These are phyloP conservation scores for Yamadazyma endophytica DNA, from an alignment of 805 yeast genomes.

Conservation along the genomic window DNA sequence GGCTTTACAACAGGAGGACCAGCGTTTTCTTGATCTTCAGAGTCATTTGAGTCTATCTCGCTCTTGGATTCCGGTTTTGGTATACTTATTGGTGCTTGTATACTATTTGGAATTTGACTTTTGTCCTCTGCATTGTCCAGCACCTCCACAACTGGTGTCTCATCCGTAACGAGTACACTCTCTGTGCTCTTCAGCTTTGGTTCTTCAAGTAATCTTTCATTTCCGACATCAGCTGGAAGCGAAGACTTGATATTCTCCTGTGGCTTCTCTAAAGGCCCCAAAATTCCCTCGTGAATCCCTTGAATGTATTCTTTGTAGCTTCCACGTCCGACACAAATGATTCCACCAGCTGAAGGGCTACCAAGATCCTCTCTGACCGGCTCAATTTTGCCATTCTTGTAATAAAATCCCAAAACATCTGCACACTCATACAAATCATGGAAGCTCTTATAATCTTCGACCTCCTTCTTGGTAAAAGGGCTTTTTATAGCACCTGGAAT, in stretches of 20 bases:
- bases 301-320: conserved; percentile 87
- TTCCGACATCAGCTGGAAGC: too few relatives aligned
- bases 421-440: conserved; percentile 35
- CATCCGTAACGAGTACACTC: conserved; percentile 15
- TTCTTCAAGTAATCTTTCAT: too few relatives aligned
- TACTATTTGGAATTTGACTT: too few relatives aligned
- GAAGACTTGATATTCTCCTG: conserved; percentile 17
- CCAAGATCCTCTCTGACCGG: conserved; percentile 45
- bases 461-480: conserved; percentile 6
- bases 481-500: conserved; percentile 9
- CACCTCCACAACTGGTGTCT: conserved; percentile 9
- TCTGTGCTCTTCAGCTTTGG: neutral
- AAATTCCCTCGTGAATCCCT: conserved; percentile 91
- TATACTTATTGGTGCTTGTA: too few relatives aligned
- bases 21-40: neutral
- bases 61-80: too few relatives aligned
- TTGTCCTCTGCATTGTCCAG: too few relatives aligned
- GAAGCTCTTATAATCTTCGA: conserved; percentile 11
- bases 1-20: conserved; percentile 52
- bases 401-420: conserved; percentile 58
- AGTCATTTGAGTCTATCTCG: neutral
- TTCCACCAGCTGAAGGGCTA: conserved; percentile 69
- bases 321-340: conserved; percentile 91
- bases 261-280: conserved; percentile 74
- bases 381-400: conserved; percentile 21